Evolutionary conservation across 78 protist genomes (phyloP).

Genomic region (Pigoraptor vietnamica): DNA sequence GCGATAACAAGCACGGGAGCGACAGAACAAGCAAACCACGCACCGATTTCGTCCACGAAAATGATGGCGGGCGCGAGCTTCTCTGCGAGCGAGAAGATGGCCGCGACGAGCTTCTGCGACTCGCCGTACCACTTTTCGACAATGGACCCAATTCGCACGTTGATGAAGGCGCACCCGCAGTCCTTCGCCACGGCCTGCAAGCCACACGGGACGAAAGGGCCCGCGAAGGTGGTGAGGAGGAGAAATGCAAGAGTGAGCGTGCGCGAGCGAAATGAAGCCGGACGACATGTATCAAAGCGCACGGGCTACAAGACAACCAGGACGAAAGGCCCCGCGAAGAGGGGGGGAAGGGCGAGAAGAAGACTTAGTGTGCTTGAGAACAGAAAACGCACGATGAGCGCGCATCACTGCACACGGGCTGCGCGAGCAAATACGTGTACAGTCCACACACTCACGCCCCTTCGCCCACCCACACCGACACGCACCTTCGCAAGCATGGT

Average conservation of each 20-base stretch:
- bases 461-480: constrained; percentile 35
- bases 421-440: background rate
- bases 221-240: no score
- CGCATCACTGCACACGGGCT: no score
- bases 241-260: no score
- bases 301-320: no score
- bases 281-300: no score
- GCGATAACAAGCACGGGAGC: background rate
- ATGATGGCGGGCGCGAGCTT: constrained; percentile 56
- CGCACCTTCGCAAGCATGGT: constrained; percentile 93
- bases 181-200: background rate
- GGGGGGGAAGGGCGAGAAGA: no score
- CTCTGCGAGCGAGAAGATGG: constrained; percentile 58
- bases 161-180: constrained; percentile 46
- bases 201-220: no score
- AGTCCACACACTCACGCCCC: background rate
- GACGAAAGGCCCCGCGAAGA: no score
- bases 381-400: no score
- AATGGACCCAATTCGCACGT: constrained; percentile 33
- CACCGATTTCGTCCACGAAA: constrained; percentile 62
- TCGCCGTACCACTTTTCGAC: constrained; percentile 68
- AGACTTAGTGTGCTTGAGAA: no score
- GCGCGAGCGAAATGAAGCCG: background rate
- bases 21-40: background rate
- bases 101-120: constrained; percentile 49